Evolutionary conservation across 2,329 filamentous ascomycete genomes (phyloP).

Genomic region (Trichophaea hybrida): DNA sequence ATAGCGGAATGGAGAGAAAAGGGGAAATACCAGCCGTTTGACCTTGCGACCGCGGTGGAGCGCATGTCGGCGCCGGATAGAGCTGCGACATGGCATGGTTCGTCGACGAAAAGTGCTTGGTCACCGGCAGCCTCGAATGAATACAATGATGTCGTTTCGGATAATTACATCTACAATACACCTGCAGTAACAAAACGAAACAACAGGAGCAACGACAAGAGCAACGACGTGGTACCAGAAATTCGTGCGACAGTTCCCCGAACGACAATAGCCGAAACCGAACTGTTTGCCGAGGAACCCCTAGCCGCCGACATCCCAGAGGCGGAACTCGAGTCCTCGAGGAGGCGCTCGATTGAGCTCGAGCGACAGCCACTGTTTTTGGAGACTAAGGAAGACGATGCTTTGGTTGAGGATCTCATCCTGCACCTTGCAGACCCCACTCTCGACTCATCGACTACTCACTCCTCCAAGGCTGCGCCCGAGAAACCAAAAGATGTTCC

Average conservation of each 20-base stretch:
- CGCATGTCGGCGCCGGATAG: not conserved
- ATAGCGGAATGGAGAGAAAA: slow-evolving; percentile 1
- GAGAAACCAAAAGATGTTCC: not conserved
- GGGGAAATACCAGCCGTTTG: not conserved
- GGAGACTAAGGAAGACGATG: not conserved
- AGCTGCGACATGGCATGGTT: not conserved
- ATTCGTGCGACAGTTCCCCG: not conserved
- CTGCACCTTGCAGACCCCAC: not conserved
- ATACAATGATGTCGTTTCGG: not conserved
- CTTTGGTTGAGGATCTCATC: not conserved
- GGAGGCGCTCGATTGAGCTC: not conserved
- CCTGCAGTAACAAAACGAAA: not conserved
- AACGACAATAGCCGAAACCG: not conserved
- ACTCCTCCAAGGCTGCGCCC: not conserved
- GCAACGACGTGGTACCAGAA: not conserved
- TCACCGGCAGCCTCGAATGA: not conserved
- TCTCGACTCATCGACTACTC: not conserved
- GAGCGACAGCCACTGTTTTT: not conserved
- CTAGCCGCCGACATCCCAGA: slow-evolving; percentile 1
- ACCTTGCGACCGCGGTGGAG: not conserved
- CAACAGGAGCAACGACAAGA: not conserved
- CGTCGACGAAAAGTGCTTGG: not conserved
- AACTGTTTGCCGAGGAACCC: not conserved
- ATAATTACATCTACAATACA: not conserved
- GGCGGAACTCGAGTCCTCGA: not conserved